Evolutionary conservation across 495 filamentous ascomycete species (phyloP).

Genomic region (Penicillium ucsense): DNA sequence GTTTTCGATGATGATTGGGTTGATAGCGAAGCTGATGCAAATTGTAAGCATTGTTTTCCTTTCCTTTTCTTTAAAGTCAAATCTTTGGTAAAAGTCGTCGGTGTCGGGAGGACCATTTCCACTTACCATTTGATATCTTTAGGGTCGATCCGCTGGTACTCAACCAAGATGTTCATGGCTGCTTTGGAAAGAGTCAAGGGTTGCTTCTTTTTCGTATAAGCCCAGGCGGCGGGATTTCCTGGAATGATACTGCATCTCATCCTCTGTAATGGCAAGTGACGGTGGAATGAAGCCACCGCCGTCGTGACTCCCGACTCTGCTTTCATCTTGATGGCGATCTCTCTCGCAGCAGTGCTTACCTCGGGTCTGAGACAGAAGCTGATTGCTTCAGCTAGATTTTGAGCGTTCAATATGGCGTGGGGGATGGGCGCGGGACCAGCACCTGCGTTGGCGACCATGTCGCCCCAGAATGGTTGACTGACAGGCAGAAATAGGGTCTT

Average conservation of each 20-base stretch:
- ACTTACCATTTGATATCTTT: conserved; percentile 44
- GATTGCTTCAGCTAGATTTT: conserved; percentile 62
- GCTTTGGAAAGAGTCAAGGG: conserved; percentile 50
- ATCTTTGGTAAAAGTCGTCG: too few relatives aligned
- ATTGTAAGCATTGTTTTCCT: neutral
- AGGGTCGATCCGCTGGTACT: conserved; percentile 49
- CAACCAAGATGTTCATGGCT: conserved; percentile 56
- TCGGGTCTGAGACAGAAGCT: conserved; percentile 53
- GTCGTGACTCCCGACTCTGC: conserved; percentile 64
- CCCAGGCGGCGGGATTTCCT: conserved; percentile 63
- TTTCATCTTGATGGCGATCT: conserved; percentile 54
- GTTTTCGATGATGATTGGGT: conserved; percentile 27
- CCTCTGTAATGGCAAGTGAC: conserved; percentile 48
- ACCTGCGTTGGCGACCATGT: conserved; percentile 46
- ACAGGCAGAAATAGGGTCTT: too few relatives aligned
- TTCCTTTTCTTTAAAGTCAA: too few relatives aligned
- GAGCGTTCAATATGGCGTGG: conserved; percentile 49
- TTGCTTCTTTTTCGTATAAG: conserved; percentile 35
- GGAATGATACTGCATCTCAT: conserved; percentile 65
- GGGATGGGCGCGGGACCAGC: conserved; percentile 12
- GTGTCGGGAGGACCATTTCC: too few relatives aligned
- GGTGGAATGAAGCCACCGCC: conserved; percentile 63
- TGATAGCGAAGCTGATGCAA: conserved; percentile 15
- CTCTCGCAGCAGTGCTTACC: conserved; percentile 44
- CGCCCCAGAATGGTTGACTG: conserved; percentile 71